These are phyloP conservation scores for Saturnispora zaruensis DNA, from an alignment of 805 yeast genomes.

Conservation along the genomic window DNA sequence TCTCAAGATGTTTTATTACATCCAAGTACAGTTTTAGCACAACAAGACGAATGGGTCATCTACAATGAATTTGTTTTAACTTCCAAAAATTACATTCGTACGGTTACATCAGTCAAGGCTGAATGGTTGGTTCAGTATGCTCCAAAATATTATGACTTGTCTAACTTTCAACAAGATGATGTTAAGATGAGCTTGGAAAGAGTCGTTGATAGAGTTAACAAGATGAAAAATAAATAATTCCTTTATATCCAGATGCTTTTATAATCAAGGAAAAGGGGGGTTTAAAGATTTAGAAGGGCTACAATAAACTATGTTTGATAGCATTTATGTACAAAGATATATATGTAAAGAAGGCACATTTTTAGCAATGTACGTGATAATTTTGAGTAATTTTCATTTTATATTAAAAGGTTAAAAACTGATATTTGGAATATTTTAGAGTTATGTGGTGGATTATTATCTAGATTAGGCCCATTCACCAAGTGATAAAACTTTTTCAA, in stretches of 20 bases:
- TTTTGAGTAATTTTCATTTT: not conserved
- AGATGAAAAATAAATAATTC: slow-evolving; percentile 23
- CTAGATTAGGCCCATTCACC: slow-evolving; percentile 27
- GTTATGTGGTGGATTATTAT: not conserved
- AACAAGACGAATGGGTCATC: slow-evolving; percentile 85
- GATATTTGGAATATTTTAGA: not conserved
- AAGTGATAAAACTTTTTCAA: slow-evolving; percentile 67
- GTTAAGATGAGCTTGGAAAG: slow-evolving; percentile 62
- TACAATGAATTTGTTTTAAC: slow-evolving; percentile 95
- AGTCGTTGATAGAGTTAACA: slow-evolving; percentile 40
- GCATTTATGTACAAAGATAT: not conserved
- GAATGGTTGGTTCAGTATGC: slow-evolving; percentile 87
- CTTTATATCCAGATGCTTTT: not conserved
- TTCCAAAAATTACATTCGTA: slow-evolving; percentile 85
- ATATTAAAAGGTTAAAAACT: not conserved
- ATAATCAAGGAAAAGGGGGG: not conserved
- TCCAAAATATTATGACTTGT: slow-evolving; percentile 59
- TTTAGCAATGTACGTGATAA: not conserved
- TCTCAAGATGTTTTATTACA: slow-evolving; percentile 93
- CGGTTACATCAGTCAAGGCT: slow-evolving; percentile 83
- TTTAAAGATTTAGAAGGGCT: not conserved
- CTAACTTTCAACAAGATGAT: slow-evolving; percentile 60
- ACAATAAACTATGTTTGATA: not conserved
- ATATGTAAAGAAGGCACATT: not conserved
- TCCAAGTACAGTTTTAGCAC: slow-evolving; percentile 86